Base-by-base conservation (phyloP, 176 grass and related monocot genomes). In the Bothriochloa decipiens region DNA sequence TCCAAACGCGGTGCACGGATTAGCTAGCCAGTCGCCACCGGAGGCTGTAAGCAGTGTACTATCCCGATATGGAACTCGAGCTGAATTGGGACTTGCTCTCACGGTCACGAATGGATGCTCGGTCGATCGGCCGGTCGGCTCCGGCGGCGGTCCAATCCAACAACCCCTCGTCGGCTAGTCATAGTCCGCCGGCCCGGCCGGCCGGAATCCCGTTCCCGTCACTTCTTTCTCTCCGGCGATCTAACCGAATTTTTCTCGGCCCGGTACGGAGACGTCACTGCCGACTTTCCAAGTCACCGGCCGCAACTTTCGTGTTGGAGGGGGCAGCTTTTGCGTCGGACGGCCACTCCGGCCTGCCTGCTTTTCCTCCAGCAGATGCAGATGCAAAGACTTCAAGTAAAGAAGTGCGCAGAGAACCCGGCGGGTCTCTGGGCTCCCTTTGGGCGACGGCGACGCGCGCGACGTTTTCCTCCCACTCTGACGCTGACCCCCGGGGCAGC, bases 251-350 rank as follows among this genome's bases (percentile, higher is more conserved):
- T 76, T 81, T 63, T 82, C 67, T 47, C 41, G 50, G 26, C 14
- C 65, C 70, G 70, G 62, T 79, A 74, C 75, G 69, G 75, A n/a
- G 60, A 83, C 84, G 84, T 87, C 47, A 69, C 29, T 69, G 75
- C 40, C 69, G 81, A 75, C 89, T 91, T 87, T 91, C 85, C 89
- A 68, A 91, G 81, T 91, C 89, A 91, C 89, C 63, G 76, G 32
- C 46, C 7, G 62, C 76, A 15, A 28, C 89, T 90, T 90, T 90
- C 29, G 75, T 11, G 89, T 70, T 32, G 89, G 84, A 83, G 80
- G 11, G 0, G 10, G 33, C 32, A 0, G 11, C 88, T 90, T 90
- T 90, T 87, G 88, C 76, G 84, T 90, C 68, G 84, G 88, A 90
- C 70, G 68, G 72, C 15, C 88, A 90, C 88, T 90, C 83, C 8